A percentile compares a stretch with the other conserved stretches of the same genome.
Conservation (phyloP, 768 basidiomycete genomes). For the Lactarius hengduanensis region DNA sequence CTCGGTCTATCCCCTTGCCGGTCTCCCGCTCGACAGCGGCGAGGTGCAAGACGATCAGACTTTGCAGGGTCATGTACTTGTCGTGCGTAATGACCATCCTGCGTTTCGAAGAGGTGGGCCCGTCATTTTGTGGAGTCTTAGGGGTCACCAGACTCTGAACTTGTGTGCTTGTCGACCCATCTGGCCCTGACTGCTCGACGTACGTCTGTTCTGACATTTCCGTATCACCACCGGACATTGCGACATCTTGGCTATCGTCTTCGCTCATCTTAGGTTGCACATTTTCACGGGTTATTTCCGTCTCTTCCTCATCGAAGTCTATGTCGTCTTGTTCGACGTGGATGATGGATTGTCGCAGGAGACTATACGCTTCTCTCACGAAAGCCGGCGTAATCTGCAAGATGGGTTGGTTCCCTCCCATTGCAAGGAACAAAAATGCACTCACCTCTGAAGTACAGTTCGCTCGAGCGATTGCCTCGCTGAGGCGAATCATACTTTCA, state of each 20-base stretch:
- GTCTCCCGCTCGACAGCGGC: conserved; percentile 72
- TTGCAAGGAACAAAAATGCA: conserved; percentile 6
- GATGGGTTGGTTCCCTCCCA: background rate
- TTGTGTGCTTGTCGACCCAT: conserved; percentile 30
- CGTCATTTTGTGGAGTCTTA: conserved; percentile 33
- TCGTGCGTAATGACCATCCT: conserved; percentile 96
- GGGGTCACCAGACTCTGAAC: conserved; percentile 30
- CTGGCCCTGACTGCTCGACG: conserved; percentile 34
- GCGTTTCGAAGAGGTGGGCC: conserved; percentile 52
- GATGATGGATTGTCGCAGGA: conserved; percentile 95
- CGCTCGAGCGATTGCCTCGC: conserved; percentile 95
- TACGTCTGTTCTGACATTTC: conserved; percentile 51
- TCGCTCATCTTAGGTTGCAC: conserved; percentile 37
- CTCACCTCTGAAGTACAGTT: conserved; percentile 91
- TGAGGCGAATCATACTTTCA: conserved; percentile 97
- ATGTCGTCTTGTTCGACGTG: conserved; percentile 99
- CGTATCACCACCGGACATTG: conserved; percentile 62
- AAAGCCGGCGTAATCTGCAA: conserved; percentile 86
- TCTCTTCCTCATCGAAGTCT: conserved; percentile 93
- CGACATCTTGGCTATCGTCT: conserved; percentile 57
- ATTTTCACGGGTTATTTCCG: conserved; percentile 51
- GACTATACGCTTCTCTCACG: conserved; percentile 92
- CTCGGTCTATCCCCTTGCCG: conserved; percentile 76
- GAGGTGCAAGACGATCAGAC: conserved; percentile 81
- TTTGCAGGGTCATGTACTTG: conserved; percentile 88